Base-by-base conservation (phyloP, 1,139 yeast species). In the Candida pseudocylindracea region DNA sequence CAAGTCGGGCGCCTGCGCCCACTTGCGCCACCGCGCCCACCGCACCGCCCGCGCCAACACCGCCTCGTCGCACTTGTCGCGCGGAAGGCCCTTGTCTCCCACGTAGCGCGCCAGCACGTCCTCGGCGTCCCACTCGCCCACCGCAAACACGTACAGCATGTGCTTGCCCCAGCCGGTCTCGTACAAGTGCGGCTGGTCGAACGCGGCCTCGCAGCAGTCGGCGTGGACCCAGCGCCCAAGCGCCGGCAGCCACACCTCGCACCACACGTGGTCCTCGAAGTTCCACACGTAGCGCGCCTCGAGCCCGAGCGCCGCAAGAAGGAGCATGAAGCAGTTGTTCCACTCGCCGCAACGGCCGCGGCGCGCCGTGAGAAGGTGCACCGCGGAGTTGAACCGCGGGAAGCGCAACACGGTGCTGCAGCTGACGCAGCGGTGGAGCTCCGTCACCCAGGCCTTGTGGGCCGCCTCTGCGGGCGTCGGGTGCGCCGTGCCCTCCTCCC, bases 261-360 rank as follows among this genome's bases (percentile, higher is more conserved):
- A 75, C 98, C 96, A 85, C 1, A 80, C 95, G 48, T 85, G 98
- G 45, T 85, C 96, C 46, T 85, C 98, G 5, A 66, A 57, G 48
- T 83, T 83, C 92, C 92, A 79, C 2, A 83, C 59, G 45, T 75
- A 83, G 35, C 98, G 53, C 7, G 71, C 53, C 1, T 76, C 81
- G 7, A 48, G 38, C 7, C 55, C 59, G 31, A 60, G 38, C 0
- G 93, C 71, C 30, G 71, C 60, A 36, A 85, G 53, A 3, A 83
- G 52, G 30, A 81, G 54, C 34, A 79, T 62, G 45, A 85, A 83
- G 39, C 91, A 67, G 43, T 79, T 78, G 36, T 85, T 91, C 93
- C 93, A 85, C 49, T 85, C 98, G 2, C 98, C 98, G 52, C 98
- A 85, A 31, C 98, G 57, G 0, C 96, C 96, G 27, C 49, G 47